A percentile compares a stretch with the other conserved stretches of the same genome.
These are phyloP conservation scores for Paramecium bursaria DNA, from an alignment of 73 alveolate species.

Conservation along the genomic window DNA sequence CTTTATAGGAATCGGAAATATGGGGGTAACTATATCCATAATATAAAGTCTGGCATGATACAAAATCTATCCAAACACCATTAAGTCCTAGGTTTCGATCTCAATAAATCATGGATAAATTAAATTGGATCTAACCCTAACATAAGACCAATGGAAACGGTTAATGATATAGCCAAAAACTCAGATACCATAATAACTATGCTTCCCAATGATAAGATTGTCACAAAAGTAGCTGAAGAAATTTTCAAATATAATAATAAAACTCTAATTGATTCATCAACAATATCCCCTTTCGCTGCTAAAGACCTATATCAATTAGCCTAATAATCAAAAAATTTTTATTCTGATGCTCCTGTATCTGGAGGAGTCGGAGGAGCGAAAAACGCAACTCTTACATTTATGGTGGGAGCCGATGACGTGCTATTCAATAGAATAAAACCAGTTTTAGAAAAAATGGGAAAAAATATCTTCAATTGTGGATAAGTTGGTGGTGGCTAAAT, in stretches of 20 bases:
- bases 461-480: conserved; percentile 84
- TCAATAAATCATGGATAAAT: conserved; percentile 76
- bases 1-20: conserved; percentile 84
- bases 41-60: conserved; percentile 58
- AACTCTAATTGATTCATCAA: conserved; percentile 79
- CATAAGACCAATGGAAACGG: conserved; percentile 62
- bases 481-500: conserved; percentile 84
- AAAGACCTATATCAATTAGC: conserved; percentile 81
- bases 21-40: conserved; percentile 83
- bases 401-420: conserved; percentile 88
- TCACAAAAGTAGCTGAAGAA: conserved; percentile 76
- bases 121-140: conserved; percentile 62
- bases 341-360: conserved; percentile 88
- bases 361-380: conserved; percentile 90
- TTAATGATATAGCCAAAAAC: conserved; percentile 71
- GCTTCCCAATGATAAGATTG: conserved; percentile 78
- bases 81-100: conserved; percentile 67
- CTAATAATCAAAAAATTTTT: conserved; percentile 62
- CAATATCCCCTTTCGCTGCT: conserved; percentile 81
- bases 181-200: conserved; percentile 80
- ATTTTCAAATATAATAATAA: conserved; percentile 73
- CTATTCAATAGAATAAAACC: conserved; percentile 69
- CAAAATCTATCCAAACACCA: conserved; percentile 34
- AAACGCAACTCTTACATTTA: conserved; percentile 83
- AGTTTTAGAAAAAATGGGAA: conserved; percentile 80